These are phyloP conservation scores for Coemansia sp. DNA, from an alignment of 192 early-diverging fungal genomes.

Conservation along the genomic window DNA sequence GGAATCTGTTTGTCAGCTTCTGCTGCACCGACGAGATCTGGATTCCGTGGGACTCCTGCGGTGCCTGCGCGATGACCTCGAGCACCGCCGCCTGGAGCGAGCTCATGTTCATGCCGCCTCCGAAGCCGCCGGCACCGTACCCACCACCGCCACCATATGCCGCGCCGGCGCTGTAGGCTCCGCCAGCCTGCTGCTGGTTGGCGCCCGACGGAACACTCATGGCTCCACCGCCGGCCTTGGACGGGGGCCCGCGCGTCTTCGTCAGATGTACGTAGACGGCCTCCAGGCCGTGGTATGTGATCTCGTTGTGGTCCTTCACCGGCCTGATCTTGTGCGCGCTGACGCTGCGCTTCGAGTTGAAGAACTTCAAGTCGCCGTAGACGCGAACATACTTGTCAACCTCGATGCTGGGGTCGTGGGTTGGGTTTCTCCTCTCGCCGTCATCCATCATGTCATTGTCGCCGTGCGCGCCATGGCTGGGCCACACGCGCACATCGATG, in stretches of 20 bases:
- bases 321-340: constrained; percentile 61
- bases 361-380: constrained; percentile 67
- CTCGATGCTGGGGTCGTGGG: constrained; percentile 21
- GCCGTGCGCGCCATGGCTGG: constrained; percentile 31
- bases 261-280: constrained; percentile 65
- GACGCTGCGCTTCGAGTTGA: constrained; percentile 60
- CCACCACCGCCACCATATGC: constrained; percentile 7
- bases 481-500: constrained; percentile 72
- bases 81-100: constrained; percentile 30
- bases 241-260: constrained; percentile 43
- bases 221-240: constrained; percentile 11
- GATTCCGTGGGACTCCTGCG: constrained; percentile 47
- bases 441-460: constrained; percentile 15
- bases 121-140: constrained; percentile 12
- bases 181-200: constrained; percentile 1
- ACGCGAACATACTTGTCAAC: constrained; percentile 70
- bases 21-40: constrained; percentile 48
- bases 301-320: constrained; percentile 72
- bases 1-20: constrained; percentile 37
- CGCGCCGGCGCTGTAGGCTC: constrained; percentile 1
- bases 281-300: constrained; percentile 75
- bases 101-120: constrained; percentile 14
- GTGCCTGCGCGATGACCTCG: constrained; percentile 18
- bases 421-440: constrained; percentile 12
- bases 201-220: constrained; percentile 9